phyloP scores from a whole-genome alignment of 225 moss, liverwort and hornwort species.

The Rhytidiadelphus loreus region DNA sequence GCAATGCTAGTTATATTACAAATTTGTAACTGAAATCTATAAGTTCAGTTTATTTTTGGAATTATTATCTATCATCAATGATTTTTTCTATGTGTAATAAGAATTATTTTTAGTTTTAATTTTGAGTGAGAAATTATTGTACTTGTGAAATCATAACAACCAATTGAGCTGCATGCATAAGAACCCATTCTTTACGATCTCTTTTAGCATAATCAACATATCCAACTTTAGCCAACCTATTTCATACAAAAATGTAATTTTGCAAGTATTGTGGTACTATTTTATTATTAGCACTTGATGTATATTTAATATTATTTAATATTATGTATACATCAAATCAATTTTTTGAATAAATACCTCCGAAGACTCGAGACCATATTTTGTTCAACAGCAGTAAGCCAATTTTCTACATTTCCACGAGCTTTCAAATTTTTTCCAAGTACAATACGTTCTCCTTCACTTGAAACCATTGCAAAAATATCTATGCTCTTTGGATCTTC shows the following conservation, averaged over 20 bases:
- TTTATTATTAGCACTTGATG: fast-evolving
- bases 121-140: neutral
- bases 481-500: conserved; percentile 96
- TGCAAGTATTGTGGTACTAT: fast-evolving
- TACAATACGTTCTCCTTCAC: conserved; percentile 63
- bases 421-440: conserved; percentile 88
- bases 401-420: conserved; percentile 88
- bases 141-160: conserved; percentile 84
- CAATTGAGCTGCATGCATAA: conserved; percentile 75
- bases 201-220: conserved; percentile 56
- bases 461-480: conserved; percentile 81
- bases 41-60: neutral
- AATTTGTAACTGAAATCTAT: neutral
- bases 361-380: conserved; percentile 75
- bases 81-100: neutral
- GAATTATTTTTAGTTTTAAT: neutral
- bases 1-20: neutral
- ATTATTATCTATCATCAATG: neutral
- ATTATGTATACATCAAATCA: fast-evolving
- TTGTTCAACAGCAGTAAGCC: conserved; percentile 87
- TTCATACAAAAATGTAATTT: neutral
- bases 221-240: conserved; percentile 64
- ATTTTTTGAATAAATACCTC: conserved; percentile 3
- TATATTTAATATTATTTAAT: neutral
- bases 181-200: conserved; percentile 44